Conservation (phyloP, 768 basidiomycete species). For the Podaxis sp. region DNA sequence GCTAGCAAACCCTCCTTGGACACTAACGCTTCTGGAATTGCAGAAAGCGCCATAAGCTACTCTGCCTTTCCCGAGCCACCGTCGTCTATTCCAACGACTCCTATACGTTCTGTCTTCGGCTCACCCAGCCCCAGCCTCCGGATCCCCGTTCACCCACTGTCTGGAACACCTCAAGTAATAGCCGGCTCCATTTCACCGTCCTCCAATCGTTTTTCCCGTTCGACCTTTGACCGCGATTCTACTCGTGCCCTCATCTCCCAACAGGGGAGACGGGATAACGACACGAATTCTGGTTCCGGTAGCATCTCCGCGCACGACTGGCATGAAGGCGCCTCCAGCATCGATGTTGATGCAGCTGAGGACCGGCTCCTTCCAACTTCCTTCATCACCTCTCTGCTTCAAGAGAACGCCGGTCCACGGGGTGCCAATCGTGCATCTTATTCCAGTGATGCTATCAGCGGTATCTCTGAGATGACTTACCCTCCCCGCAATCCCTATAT, state of each 20-base stretch:
- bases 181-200: neutral
- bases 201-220: constrained; percentile 7
- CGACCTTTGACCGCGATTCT: constrained; percentile 6
- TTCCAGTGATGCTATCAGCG: constrained; percentile 43
- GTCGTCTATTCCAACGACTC: constrained; percentile 41
- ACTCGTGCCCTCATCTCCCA: neutral
- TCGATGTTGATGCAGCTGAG: constrained; percentile 55
- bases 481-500: constrained; percentile 30
- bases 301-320: constrained; percentile 48
- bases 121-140: constrained; percentile 24
- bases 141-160: constrained; percentile 15
- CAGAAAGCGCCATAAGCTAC: constrained; percentile 55
- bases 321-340: constrained; percentile 60
- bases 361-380: constrained; percentile 58
- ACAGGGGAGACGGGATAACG: neutral
- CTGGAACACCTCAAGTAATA: neutral
- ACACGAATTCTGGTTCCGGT: constrained; percentile 6
- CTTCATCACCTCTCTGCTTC: constrained; percentile 57
- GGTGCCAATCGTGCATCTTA: constrained; percentile 28
- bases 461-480: constrained; percentile 55
- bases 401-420: constrained; percentile 35
- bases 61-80: constrained; percentile 57
- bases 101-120: constrained; percentile 31
- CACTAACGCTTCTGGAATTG: constrained; percentile 55
- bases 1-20: constrained; percentile 38